These are phyloP conservation scores for Cicer yamashitae DNA, from an alignment of 306 rosid species.

Conservation along the genomic window DNA sequence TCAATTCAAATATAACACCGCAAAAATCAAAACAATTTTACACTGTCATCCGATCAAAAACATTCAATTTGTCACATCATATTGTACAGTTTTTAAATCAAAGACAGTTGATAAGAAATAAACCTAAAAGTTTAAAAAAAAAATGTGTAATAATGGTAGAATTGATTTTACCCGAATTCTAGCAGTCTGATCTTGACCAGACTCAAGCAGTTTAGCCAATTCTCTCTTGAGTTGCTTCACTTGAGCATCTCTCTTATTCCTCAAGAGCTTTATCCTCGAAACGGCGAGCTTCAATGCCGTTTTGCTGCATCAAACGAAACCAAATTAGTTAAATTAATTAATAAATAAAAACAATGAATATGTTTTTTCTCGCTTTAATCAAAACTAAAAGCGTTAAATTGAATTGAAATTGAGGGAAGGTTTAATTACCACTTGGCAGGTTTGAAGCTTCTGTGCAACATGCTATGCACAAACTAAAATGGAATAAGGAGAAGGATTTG, in stretches of 20 bases:
- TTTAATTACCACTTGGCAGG: constrained; percentile 56
- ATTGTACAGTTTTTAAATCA: too few relatives aligned
- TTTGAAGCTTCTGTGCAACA: constrained; percentile 60
- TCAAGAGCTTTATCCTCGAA: constrained; percentile 82
- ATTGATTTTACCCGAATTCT: constrained; percentile 67
- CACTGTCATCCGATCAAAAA: too few relatives aligned
- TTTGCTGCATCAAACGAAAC: constrained; percentile 70
- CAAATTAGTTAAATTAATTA: not conserved
- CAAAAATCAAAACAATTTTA: not conserved
- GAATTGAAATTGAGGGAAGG: not conserved
- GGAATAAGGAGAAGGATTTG: not conserved
- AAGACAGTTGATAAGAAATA: not conserved
- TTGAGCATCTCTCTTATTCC: constrained; percentile 80
- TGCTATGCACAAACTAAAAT: constrained; percentile 15
- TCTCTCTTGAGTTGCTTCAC: constrained; percentile 76
- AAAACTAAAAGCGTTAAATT: not conserved
- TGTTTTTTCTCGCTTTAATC: not conserved
- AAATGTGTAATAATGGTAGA: not conserved
- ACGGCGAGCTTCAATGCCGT: constrained; percentile 84
- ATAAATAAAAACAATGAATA: not conserved
- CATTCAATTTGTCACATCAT: too few relatives aligned
- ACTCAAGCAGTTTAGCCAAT: constrained; percentile 78
- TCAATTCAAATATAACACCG: not conserved
- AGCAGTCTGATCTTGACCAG: constrained; percentile 86
- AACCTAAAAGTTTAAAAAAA: not conserved